Percentiles rank a stretch among this genome's conserved stretches.
Conservation (phyloP, 805 yeast genomes). For the Candida xyloterini region DNA sequence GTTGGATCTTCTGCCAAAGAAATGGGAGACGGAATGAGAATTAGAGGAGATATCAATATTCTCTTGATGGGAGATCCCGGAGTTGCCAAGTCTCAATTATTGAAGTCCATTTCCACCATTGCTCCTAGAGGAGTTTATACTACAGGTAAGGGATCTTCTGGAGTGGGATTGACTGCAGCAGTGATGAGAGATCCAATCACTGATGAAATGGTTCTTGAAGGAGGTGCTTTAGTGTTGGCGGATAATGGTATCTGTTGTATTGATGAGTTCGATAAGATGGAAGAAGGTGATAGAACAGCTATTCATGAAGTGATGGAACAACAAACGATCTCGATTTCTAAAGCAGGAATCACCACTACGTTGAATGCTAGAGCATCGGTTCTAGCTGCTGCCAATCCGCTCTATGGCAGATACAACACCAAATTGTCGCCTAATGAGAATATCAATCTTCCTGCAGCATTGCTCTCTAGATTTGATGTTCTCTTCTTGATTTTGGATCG, state of each 20-base stretch:
- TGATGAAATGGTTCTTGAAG: slow-evolving; percentile 96
- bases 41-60: slow-evolving; percentile 94
- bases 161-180: slow-evolving; percentile 98
- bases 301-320: slow-evolving; percentile 99
- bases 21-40: slow-evolving; percentile 94
- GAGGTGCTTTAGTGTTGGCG: slow-evolving; percentile 95
- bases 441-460: slow-evolving; percentile 94
- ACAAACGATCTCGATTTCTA: slow-evolving; percentile 94
- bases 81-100: slow-evolving; percentile 95
- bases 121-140: slow-evolving; percentile 97
- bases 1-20: slow-evolving; percentile 96
- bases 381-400: slow-evolving; percentile 97
- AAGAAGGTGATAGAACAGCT: slow-evolving; percentile 93
- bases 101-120: slow-evolving; percentile 85
- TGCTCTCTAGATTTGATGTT: slow-evolving; percentile 90
- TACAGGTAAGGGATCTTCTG: slow-evolving; percentile 98
- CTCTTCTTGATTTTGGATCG: slow-evolving; percentile 82
- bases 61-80: slow-evolving; percentile 99
- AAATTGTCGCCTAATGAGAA: slow-evolving; percentile 88
- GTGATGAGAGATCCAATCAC: slow-evolving; percentile 99
- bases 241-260: slow-evolving; percentile 98
- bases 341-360: slow-evolving; percentile 96
- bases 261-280: slow-evolving; percentile 99
- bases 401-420: slow-evolving; percentile 92
- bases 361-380: slow-evolving; percentile 94